A percentile compares a stretch with the other conserved stretches of the same genome.
Evolutionary conservation across 108 stramenopile species (phyloP).

Genomic region (Poteriospumella lacustris): DNA sequence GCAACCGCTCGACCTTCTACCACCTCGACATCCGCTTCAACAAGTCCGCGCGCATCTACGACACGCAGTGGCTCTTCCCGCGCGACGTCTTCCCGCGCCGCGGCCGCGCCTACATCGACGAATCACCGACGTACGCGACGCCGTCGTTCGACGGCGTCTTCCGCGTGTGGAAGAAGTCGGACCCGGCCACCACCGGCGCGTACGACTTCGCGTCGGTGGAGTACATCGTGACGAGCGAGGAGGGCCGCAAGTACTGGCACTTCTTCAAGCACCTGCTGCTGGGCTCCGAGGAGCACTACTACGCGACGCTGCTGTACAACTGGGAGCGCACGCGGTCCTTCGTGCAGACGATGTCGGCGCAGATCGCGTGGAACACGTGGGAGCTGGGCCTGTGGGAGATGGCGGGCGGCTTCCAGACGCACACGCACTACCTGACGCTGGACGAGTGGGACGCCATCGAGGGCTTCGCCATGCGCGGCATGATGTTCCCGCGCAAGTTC

Average conservation of each 20-base stretch:
- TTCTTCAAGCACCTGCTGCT: slow-evolving; percentile 30
- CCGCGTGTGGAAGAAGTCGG: slow-evolving; percentile 25
- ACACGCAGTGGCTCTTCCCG: slow-evolving; percentile 19
- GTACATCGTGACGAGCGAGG: slow-evolving; percentile 20
- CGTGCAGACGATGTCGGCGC: background rate
- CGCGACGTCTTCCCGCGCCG: slow-evolving; percentile 13
- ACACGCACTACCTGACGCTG: slow-evolving; percentile 4
- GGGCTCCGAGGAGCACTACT: slow-evolving; percentile 30
- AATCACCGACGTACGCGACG: background rate
- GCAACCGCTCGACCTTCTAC: background rate
- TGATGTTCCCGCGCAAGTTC: slow-evolving; percentile 26
- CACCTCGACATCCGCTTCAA: slow-evolving; percentile 5
- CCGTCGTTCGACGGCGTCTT: slow-evolving; percentile 9
- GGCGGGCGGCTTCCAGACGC: slow-evolving; percentile 10
- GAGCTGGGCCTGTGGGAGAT: slow-evolving; percentile 17
- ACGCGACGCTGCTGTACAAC: background rate
- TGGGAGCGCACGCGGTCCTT: slow-evolving; percentile 18
- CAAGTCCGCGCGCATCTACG: background rate
- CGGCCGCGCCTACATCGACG: background rate
- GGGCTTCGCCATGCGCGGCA: background rate
- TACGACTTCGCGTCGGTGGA: background rate
- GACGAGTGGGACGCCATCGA: background rate
- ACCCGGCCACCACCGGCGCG: slow-evolving; percentile 27
- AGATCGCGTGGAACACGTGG: slow-evolving; percentile 23
- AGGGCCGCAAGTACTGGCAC: slow-evolving; percentile 20